Base-by-base conservation (phyloP, 306 rosid species). In the Geum urbanum region DNA sequence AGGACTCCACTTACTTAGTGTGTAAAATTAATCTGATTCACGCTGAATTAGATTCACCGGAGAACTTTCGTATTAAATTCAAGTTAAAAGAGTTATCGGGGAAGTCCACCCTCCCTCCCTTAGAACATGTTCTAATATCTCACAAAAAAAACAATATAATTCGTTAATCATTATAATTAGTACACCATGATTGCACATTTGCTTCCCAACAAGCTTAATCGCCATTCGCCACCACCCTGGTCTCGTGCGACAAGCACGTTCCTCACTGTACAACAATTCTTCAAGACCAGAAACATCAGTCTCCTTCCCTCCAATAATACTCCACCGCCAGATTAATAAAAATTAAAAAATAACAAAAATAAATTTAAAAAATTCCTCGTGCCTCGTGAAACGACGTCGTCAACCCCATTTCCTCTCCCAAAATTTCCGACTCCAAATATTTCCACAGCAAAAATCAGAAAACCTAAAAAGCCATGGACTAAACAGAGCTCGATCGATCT, bases 221-320 rank as follows among this genome's bases (percentile, higher is more conserved):
- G n/a, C n/a, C n/a, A n/a, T n/a, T n/a, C 16, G n/a, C 15, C 27
- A 40, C 66, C 20, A 3, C 20, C 54, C 9, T 9, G 2, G 39
- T 66, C 40, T 40, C 9, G 27, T 43, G 63, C 11, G 27, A 55
- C 73, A 40, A 55, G 7, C 60, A 55, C 60, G 60, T 55, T 55
- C 37, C 60, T 1, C 37, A 18, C n/a, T n/a, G 19, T 27, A 71
- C 44, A 41, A 70, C 58, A 58, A 55, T 56, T 19, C 57, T 16
- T 9, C 4, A 10, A 15, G 22, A 5, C 56, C 24, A 51, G 27
- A 24, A 19, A 40, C 68, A 47, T 60, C 1, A 6, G 52, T 62
- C 52, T 49, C 35, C 35, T 32, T 18, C 41, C 35, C 44, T 18
- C 41, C 1, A 62, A 20, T 32, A 64, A 62, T 52, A 20, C 4